Conservation (phyloP, 805 yeast species). For the Cyberlindnera veronae region DNA sequence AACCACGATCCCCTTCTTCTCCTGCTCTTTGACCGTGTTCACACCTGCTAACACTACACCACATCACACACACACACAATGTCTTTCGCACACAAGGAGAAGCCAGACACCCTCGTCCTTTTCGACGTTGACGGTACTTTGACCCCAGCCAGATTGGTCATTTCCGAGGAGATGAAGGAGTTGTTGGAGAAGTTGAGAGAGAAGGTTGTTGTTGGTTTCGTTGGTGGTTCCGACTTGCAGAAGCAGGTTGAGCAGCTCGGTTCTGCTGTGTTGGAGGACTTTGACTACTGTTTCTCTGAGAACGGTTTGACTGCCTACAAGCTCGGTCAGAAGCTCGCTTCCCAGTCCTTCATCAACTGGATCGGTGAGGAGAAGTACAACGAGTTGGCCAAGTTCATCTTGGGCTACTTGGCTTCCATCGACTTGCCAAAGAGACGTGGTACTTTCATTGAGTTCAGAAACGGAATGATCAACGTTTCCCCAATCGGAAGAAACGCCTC, state of each 20-base stretch:
- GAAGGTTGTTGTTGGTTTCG: constrained; percentile 94
- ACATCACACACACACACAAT: constrained; percentile 19
- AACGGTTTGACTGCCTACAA: constrained; percentile 98
- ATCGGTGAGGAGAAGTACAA: constrained; percentile 94
- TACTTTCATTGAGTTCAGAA: constrained; percentile 97
- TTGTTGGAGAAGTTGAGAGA: constrained; percentile 73
- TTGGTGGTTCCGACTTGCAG: constrained; percentile 93
- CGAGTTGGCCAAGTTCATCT: constrained; percentile 78
- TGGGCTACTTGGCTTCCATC: constrained; percentile 77
- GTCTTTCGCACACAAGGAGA: constrained; percentile 71
- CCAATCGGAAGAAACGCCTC: constrained; percentile 99
- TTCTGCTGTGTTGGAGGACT: constrained; percentile 65
- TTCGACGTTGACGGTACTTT: constrained; percentile 98
- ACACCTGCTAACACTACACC: neutral
- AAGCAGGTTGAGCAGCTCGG: constrained; percentile 98
- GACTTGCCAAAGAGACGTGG: constrained; percentile 98
- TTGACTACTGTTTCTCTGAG: constrained; percentile 96
- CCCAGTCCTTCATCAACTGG: constrained; percentile 94
- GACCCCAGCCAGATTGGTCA: constrained; percentile 88
- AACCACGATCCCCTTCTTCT: neutral
- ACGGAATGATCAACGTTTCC: constrained; percentile 97
- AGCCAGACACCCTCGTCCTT: constrained; percentile 83
- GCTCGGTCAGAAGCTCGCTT: constrained; percentile 79
- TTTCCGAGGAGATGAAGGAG: constrained; percentile 74
- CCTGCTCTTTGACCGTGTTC: constrained; percentile 1